Conservation (phyloP, 2,329 filamentous ascomycete species). For the Cladophialophora bantiana region DNA sequence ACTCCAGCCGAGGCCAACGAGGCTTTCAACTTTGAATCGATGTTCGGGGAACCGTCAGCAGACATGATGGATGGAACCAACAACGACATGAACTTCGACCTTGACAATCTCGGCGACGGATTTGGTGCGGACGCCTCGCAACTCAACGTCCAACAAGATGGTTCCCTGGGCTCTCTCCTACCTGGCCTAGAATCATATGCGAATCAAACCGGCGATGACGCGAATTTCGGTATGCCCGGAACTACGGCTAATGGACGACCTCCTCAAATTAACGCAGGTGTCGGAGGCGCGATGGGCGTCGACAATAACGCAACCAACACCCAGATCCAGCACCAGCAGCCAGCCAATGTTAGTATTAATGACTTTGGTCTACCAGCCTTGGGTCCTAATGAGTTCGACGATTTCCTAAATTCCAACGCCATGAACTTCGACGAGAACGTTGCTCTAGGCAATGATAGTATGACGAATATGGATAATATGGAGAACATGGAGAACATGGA, state of each 20-base stretch:
- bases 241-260: constrained; percentile 40
- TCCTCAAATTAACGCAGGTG: constrained; percentile 2
- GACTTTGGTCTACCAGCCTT: constrained; percentile 37
- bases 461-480: constrained; percentile 32
- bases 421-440: constrained; percentile 53
- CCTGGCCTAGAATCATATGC: constrained; percentile 46
- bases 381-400: constrained; percentile 40
- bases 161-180: constrained; percentile 43
- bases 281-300: not conserved
- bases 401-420: constrained; percentile 52
- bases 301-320: not conserved
- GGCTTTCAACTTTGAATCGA: constrained; percentile 52
- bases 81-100: constrained; percentile 48
- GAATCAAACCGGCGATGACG: constrained; percentile 40
- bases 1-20: constrained; percentile 41
- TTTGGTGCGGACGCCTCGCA: constrained; percentile 47
- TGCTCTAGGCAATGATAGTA: constrained; percentile 44
- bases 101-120: constrained; percentile 47
- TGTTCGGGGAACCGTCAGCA: constrained; percentile 46
- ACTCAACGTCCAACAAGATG: constrained; percentile 41
- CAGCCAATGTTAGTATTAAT: constrained; percentile 25
- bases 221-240: constrained; percentile 41
- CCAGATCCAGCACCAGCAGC: constrained; percentile 19
- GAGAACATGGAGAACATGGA: constrained; percentile 34
- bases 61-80: constrained; percentile 29